These are phyloP conservation scores for Fusarium zealandicum DNA, from an alignment of 2,329 filamentous ascomycete species.

Conservation along the genomic window DNA sequence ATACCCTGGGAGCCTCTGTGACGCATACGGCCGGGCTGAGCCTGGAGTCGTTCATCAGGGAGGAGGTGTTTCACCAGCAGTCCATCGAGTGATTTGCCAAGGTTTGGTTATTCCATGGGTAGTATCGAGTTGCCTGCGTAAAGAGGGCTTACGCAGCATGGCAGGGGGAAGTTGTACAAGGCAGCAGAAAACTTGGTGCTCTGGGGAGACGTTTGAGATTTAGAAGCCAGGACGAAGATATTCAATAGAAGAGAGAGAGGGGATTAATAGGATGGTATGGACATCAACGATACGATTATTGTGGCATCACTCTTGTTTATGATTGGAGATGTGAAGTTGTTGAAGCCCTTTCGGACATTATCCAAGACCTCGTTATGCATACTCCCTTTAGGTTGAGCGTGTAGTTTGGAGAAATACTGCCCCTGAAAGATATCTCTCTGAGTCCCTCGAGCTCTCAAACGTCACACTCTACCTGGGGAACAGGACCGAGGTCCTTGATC, in stretches of 20 bases:
- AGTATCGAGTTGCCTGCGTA: constrained; percentile 12
- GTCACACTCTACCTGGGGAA: no score
- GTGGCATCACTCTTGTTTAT: no score
- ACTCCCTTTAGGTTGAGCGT: no score
- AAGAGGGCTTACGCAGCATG: neutral
- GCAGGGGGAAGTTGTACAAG: neutral
- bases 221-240: neutral
- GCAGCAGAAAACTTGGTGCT: neutral
- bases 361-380: no score
- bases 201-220: neutral
- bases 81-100: constrained; percentile 15
- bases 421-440: no score
- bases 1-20: constrained; percentile 55
- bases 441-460: no score
- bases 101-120: constrained; percentile 1
- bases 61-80: constrained; percentile 39
- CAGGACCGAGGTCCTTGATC: no score
- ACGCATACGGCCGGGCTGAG: constrained; percentile 45
- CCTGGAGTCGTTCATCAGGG: constrained; percentile 48
- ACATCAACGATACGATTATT: neutral
- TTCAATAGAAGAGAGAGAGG: constrained; percentile 8
- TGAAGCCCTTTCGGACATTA: constrained; percentile 1
- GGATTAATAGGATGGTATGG: neutral
- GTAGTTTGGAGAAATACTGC: no score
- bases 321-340: neutral